phyloP scores from a whole-genome alignment of 108 stramenopile species.

The Cyclotella cryptica region DNA sequence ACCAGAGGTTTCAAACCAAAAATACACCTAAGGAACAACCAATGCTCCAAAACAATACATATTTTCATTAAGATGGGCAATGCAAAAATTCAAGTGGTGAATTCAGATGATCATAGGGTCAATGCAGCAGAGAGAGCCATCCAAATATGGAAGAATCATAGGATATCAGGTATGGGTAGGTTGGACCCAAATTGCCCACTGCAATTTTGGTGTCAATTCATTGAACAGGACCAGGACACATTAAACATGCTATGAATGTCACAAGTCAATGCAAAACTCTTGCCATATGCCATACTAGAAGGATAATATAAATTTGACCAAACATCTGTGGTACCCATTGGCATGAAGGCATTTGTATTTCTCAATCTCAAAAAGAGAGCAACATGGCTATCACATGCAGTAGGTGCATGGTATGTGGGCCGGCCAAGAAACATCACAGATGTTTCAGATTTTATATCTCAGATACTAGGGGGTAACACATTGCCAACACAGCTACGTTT shows the following conservation, averaged over 20 bases:
- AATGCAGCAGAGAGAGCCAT: slow-evolving; percentile 36
- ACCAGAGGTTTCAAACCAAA: background rate
- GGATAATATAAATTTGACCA: slow-evolving; percentile 19
- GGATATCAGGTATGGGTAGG: slow-evolving; percentile 4
- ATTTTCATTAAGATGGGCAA: slow-evolving; percentile 1
- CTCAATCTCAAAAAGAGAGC: slow-evolving; percentile 6
- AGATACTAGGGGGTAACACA: background rate
- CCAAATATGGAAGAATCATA: slow-evolving; percentile 27
- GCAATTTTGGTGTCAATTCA: slow-evolving; percentile 35
- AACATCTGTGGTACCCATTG: background rate
- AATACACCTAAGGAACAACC: background rate
- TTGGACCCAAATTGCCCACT: slow-evolving; percentile 40
- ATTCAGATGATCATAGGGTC: slow-evolving; percentile 14
- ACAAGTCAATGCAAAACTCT: slow-evolving; percentile 46
- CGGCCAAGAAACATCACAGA: slow-evolving; percentile 31
- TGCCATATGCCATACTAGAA: slow-evolving; percentile 24
- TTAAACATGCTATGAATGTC: slow-evolving; percentile 50
- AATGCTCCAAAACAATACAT: background rate
- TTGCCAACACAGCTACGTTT: slow-evolving; percentile 4
- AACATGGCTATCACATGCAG: slow-evolving; percentile 27
- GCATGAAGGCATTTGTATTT: slow-evolving; percentile 21
- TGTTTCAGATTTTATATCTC: slow-evolving; percentile 2
- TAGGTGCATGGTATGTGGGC: slow-evolving; percentile 50
- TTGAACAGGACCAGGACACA: slow-evolving; percentile 30
- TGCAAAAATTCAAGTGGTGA: slow-evolving; percentile 26